Conservation (phyloP, 2,329 filamentous ascomycete species). For the Daldinia sp. region DNA sequence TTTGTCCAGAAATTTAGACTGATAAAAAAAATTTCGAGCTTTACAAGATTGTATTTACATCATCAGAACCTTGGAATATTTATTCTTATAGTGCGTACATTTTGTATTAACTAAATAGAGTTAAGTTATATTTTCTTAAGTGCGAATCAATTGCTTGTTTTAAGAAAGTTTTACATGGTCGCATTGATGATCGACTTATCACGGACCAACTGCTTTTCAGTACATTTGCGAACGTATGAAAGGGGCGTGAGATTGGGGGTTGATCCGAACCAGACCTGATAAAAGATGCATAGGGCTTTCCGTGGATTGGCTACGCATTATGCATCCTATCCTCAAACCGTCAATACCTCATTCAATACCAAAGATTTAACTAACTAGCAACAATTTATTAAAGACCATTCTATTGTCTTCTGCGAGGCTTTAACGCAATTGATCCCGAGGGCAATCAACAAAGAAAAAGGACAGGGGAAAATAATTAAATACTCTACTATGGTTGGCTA, state of each 20-base stretch:
- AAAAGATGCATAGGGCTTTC: slow-evolving; percentile 19
- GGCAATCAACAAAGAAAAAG: slow-evolving; percentile 22
- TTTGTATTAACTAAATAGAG: neutral
- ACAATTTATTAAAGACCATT: no score
- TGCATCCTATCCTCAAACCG: neutral
- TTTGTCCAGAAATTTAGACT: neutral
- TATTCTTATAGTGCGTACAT: neutral
- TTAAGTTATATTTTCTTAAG: neutral
- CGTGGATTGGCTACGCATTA: slow-evolving; percentile 2
- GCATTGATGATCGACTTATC: slow-evolving; percentile 4
- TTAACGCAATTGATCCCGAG: neutral
- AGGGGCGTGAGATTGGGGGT: slow-evolving; percentile 23
- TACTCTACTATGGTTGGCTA: slow-evolving; percentile 23
- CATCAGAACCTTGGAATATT: neutral
- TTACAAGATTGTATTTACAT: neutral
- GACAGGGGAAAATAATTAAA: neutral
- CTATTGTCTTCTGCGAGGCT: no score
- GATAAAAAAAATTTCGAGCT: neutral
- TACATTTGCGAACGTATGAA: slow-evolving; percentile 14
- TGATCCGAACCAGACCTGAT: slow-evolving; percentile 25
- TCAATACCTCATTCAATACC: neutral
- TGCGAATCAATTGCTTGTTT: neutral
- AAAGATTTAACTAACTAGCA: no score
- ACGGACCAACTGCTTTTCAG: slow-evolving; percentile 3
- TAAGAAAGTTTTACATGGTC: neutral